Base-by-base conservation (phyloP, 106 monocot genomes). In the Hemerocallis citrina region DNA sequence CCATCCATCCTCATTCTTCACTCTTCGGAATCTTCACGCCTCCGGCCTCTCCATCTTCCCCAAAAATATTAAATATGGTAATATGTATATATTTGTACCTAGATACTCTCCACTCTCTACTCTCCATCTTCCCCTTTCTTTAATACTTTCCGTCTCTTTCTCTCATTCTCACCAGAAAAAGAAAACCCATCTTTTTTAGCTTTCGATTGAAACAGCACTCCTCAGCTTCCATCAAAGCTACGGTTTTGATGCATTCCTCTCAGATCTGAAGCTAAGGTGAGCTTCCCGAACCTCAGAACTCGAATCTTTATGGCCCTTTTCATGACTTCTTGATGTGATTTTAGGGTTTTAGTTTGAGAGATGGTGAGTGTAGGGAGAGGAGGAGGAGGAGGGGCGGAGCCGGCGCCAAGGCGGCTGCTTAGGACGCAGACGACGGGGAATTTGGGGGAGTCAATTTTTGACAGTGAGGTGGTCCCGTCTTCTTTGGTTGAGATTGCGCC, bases 401-500 rank as follows among this genome's bases (percentile, higher is more conserved):
- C 66, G 70, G 72, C 44, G 59, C 76, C 52, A 39, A 54, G 68
- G 73, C 78, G 74, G 73, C 63, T 96, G 34, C 62, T 76, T 20
- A 69, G 95, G 52, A 87, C 95, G 39, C 90, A 96, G 69, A 96
- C 95, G 46, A 75, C 75, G 47, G 90, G 90, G 39, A 96, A 79
- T 54, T 68, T 96, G 9, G 81, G 84, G 36, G 95, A 96, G 68
- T 68, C 85, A 5, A 77, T 86, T 21, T 89, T 86, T 49, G 84
- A 96, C 75, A 90, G 90, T 62, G 95, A 96, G 78, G 61, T 90
- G 7, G 95, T 96, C n/a, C 95, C 95, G 3, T 96, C 95, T 3
- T 90, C 95, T 2, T 84, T 96, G 9, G 74, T 66, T 6, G 90
- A 89, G 72, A 86, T 94, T 45, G 94, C 94, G 0, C 82, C 89